A percentile compares a stretch with the other conserved stretches of the same genome.
phyloP scores from a whole-genome alignment of 257 asterid genomes.

The Fraxinus americana region DNA sequence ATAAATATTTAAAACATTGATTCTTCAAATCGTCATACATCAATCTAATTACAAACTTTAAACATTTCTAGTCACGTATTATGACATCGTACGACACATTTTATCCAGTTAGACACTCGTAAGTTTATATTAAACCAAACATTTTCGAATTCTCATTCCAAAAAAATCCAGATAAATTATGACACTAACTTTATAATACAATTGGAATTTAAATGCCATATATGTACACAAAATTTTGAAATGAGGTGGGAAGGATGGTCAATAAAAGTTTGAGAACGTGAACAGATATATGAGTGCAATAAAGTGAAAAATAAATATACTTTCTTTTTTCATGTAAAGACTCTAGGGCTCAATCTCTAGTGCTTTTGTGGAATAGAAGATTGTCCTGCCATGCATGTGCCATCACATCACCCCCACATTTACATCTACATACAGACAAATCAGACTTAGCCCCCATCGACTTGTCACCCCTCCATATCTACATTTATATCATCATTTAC shows the following conservation, averaged over 20 bases:
- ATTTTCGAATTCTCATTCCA: too few relatives aligned
- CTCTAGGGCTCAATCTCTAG: slow-evolving; percentile 31
- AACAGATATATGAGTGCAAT: slow-evolving; percentile 32
- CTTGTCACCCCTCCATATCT: neutral
- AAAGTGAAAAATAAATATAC: slow-evolving; percentile 28
- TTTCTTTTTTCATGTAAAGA: slow-evolving; percentile 33
- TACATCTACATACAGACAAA: slow-evolving; percentile 5
- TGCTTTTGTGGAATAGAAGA: slow-evolving; percentile 56
- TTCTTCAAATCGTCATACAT: too few relatives aligned
- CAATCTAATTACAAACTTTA: too few relatives aligned
- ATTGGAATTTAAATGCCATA: too few relatives aligned
- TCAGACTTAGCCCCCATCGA: neutral
- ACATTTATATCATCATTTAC: too few relatives aligned
- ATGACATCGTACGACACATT: too few relatives aligned
- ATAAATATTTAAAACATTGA: too few relatives aligned
- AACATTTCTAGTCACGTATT: too few relatives aligned
- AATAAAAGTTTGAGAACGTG: slow-evolving; percentile 32
- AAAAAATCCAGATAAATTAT: too few relatives aligned
- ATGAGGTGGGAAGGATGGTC: slow-evolving; percentile 3
- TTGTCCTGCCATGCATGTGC: slow-evolving; percentile 30
- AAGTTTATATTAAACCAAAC: too few relatives aligned
- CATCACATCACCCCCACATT: slow-evolving; percentile 14
- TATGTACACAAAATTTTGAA: neutral
- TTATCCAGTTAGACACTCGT: too few relatives aligned
- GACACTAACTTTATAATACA: too few relatives aligned